A percentile compares a stretch with the other conserved stretches of the same genome.
Conservation (phyloP, 768 basidiomycete species). For the Boletus vermiculosoides region DNA sequence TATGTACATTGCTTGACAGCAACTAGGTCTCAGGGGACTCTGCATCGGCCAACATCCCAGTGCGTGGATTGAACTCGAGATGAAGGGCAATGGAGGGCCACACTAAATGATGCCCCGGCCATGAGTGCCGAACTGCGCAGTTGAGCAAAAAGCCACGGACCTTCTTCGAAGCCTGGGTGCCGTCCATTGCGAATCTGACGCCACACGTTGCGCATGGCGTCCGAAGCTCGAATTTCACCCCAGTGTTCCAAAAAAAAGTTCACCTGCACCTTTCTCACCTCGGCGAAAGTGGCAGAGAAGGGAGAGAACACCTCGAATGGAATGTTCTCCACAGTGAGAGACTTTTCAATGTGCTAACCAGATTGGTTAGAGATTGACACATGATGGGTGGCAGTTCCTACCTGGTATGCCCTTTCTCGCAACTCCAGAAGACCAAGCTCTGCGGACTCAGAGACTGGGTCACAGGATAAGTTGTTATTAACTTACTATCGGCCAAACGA, state of each 20-base stretch:
- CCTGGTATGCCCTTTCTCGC: conserved; percentile 68
- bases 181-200: conserved; percentile 79
- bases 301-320: conserved; percentile 84
- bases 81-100: conserved; percentile 67
- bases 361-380: conserved; percentile 1
- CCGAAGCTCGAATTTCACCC: conserved; percentile 79
- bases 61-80: conserved; percentile 55
- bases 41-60: conserved; percentile 23
- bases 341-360: conserved; percentile 68
- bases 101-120: conserved; percentile 35
- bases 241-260: conserved; percentile 80
- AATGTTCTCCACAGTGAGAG: conserved; percentile 75
- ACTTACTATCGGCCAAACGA: conserved; percentile 77
- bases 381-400: conserved; percentile 2
- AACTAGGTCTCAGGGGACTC: conserved; percentile 19
- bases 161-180: conserved; percentile 88
- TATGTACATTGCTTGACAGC: neutral
- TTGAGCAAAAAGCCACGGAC: conserved; percentile 34
- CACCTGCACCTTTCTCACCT: conserved; percentile 79
- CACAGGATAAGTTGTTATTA: neutral
- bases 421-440: conserved; percentile 72
- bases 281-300: conserved; percentile 79
- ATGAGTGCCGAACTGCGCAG: conserved; percentile 10
- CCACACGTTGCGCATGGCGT: conserved; percentile 81
- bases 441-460: conserved; percentile 26